phyloP scores from a whole-genome alignment of 148 eudicot genomes.

The Fagopyrum esculentum region DNA sequence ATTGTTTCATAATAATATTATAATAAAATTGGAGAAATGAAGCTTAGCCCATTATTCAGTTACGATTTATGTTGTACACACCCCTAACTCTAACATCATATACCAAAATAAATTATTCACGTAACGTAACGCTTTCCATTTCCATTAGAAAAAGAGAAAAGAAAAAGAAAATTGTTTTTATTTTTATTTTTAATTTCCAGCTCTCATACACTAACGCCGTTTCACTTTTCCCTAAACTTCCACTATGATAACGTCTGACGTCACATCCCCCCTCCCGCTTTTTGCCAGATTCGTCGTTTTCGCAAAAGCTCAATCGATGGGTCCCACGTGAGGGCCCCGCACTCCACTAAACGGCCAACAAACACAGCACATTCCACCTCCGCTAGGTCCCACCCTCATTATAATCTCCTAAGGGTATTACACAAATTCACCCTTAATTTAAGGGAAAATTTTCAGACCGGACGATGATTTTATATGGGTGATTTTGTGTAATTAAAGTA shows the following conservation, averaged over 20 bases:
- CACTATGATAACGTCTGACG: neutral
- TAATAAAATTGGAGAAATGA: too few species aligned
- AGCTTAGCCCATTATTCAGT: too few species aligned
- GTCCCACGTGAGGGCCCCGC: neutral
- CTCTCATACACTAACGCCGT: neutral
- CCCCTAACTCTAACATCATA: too few species aligned
- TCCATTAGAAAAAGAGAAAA: too few species aligned
- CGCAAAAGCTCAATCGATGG: neutral
- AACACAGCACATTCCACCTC: constrained; percentile 11
- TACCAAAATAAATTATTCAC: neutral
- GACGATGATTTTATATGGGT: too few species aligned
- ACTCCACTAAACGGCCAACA: neutral
- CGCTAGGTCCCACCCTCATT: neutral
- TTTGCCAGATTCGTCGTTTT: neutral
- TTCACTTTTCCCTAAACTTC: neutral
- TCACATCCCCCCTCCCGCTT: neutral
- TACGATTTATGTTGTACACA: too few species aligned
- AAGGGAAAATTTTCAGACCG: too few species aligned
- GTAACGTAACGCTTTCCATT: neutral
- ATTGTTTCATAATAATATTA: too few species aligned
- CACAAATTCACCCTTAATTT: too few species aligned
- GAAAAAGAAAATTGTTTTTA: neutral
- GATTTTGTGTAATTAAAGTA: neutral
- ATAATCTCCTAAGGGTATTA: too few species aligned
- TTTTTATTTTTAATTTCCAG: neutral